These are phyloP conservation scores for Scopulariopsis brevicaulis DNA, from an alignment of 2,329 filamentous ascomycete species.

Conservation along the genomic window DNA sequence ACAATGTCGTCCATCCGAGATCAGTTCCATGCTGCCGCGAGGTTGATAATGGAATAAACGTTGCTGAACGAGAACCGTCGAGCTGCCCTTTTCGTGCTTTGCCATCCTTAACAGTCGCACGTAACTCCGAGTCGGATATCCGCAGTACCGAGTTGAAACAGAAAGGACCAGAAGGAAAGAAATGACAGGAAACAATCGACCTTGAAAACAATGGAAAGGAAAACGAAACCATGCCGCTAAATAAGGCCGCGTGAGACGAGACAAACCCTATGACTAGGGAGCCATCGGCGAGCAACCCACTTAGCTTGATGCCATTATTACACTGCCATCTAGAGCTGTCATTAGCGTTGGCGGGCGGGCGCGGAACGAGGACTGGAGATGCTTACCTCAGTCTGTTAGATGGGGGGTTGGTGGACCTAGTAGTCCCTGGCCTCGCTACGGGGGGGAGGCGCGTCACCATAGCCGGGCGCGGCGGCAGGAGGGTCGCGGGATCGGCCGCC, in stretches of 20 bases:
- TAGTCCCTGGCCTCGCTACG: slow-evolving; percentile 25
- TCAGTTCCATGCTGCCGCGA: slow-evolving; percentile 1
- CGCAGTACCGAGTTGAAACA: slow-evolving; percentile 4
- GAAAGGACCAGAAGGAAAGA: slow-evolving; percentile 2
- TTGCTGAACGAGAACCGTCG: slow-evolving; percentile 1
- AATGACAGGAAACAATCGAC: neutral
- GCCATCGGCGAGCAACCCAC: neutral
- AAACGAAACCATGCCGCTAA: neutral
- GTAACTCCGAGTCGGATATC: slow-evolving; percentile 5
- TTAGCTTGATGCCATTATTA: neutral
- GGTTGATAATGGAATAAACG: slow-evolving; percentile 1
- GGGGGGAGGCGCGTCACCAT: slow-evolving; percentile 16
- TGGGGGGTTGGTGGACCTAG: neutral
- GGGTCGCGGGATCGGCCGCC: slow-evolving; percentile 26
- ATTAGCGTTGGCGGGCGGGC: neutral
- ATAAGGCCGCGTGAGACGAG: neutral
- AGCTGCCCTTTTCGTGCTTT: slow-evolving; percentile 1
- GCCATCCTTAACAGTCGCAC: slow-evolving; percentile 4
- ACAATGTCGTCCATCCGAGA: slow-evolving; percentile 5
- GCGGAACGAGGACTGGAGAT: neutral
- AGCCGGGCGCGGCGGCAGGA: slow-evolving; percentile 17
- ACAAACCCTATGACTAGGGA: neutral
- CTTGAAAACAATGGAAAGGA: neutral
- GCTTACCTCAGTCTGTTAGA: neutral
- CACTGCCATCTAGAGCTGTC: neutral